Evolutionary conservation across 1,139 yeast genomes (phyloP).

Genomic region (Candida labiduridarum): DNA sequence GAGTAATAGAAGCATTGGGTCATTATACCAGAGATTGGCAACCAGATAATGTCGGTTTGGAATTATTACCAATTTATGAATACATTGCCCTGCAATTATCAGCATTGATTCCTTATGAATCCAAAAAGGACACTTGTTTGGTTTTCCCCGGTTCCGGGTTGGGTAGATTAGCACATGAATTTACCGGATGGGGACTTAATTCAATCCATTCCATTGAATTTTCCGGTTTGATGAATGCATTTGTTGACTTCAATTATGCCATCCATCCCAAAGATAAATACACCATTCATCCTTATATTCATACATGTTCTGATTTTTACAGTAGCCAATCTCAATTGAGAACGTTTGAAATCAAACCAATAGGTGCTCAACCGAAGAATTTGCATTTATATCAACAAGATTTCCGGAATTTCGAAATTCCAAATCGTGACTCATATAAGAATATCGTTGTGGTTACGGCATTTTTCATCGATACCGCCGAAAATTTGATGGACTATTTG

Average conservation of each 20-base stretch:
- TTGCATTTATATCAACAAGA: slow-evolving; percentile 62
- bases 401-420: slow-evolving; percentile 54
- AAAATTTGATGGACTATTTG: slow-evolving; percentile 71
- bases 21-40: slow-evolving; percentile 82
- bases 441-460: slow-evolving; percentile 66
- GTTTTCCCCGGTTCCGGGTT: slow-evolving; percentile 82
- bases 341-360: slow-evolving; percentile 37
- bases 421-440: slow-evolving; percentile 31
- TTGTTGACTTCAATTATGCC: slow-evolving; percentile 57
- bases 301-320: slow-evolving; percentile 71
- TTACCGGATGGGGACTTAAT: slow-evolving; percentile 44
- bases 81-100: slow-evolving; percentile 45
- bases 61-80: slow-evolving; percentile 53
- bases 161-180: slow-evolving; percentile 69
- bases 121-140: slow-evolving; percentile 43
- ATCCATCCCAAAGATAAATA: slow-evolving; percentile 14
- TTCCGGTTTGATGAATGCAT: slow-evolving; percentile 69
- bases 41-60: slow-evolving; percentile 33
- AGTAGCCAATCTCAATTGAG: slow-evolving; percentile 55
- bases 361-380: slow-evolving; percentile 43
- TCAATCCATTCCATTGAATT: slow-evolving; percentile 71
- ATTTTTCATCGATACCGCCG: slow-evolving; percentile 87
- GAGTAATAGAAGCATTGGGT: slow-evolving; percentile 71
- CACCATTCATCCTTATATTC: slow-evolving; percentile 64
- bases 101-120: slow-evolving; percentile 25